phyloP scores from a whole-genome alignment of 1,139 yeast species.

The Yamadazyma triangularis region DNA sequence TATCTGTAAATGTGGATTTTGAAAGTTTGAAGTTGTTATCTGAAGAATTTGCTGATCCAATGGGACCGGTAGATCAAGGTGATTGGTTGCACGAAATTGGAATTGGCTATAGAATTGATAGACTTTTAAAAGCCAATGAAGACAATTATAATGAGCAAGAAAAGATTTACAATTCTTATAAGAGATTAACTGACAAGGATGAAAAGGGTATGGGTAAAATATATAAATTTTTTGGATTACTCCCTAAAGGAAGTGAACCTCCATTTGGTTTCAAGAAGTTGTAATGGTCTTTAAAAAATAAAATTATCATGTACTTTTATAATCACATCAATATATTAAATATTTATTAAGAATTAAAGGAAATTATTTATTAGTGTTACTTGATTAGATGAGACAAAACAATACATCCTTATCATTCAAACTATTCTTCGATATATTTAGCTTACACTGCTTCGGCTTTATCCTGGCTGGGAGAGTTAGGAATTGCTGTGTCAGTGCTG shows the following conservation, averaged over 20 bases:
- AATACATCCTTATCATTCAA: too few species aligned
- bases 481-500: too few species aligned
- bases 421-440: too few species aligned
- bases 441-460: too few species aligned
- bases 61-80: conserved; percentile 73
- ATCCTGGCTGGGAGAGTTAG: too few species aligned
- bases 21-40: conserved; percentile 40
- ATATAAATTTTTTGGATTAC: conserved; percentile 66
- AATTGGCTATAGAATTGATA: conserved; percentile 65
- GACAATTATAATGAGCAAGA: conserved; percentile 33
- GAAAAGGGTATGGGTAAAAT: conserved; percentile 70
- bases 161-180: conserved; percentile 53
- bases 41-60: conserved; percentile 19
- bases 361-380: too few species aligned
- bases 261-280: conserved; percentile 31
- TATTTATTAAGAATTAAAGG: too few species aligned
- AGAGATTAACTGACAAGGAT: conserved; percentile 59
- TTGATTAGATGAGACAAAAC: too few species aligned
- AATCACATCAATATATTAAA: too few species aligned
- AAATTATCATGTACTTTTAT: too few species aligned
- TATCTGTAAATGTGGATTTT: conserved; percentile 83
- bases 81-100: conserved; percentile 79
- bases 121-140: conserved; percentile 33
- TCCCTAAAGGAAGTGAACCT: conserved; percentile 41
- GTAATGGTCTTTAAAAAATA: too few species aligned